Evolutionary conservation across 805 yeast species (phyloP), one percentile per base, ranked within the genome.

Genomic region (Isabelozyma rhagii): DNA sequence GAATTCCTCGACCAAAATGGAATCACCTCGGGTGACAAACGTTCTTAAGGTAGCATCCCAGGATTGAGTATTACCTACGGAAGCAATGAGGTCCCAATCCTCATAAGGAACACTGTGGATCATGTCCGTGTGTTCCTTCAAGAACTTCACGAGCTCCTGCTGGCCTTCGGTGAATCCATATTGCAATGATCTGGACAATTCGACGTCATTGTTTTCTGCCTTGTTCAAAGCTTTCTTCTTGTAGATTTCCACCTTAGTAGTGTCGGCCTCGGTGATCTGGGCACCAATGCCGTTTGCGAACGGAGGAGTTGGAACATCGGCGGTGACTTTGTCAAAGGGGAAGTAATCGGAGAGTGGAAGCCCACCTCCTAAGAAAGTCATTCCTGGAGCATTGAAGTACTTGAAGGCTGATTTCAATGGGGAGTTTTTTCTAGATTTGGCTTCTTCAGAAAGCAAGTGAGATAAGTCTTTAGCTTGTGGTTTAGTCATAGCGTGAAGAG

Each of bases 321-420:
- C 85, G 18, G 78, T 66, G 50, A 93, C 66, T 56, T 83, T 81
- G 60, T 91, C 89, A 80, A 93, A 89, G 42, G 99, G 98, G 80
- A 93, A 93, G 70, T 89, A 87, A 55, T 87, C 93, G 25, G 97
- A 74, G 66, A 89, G 73, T 11, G 99, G 99, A 59, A 93, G 80
- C 7, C 99, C 99, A 60, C 98, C 99, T 48, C 97, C 98, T 49
- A 93, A 80, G 64, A 91, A 92, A 49, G 90, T 84, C 63, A 94
- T 77, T 47, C 85, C 82, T 34, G 96, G 97, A 55, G 81, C 78
- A 41, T 75, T 73, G 62, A 75, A 86, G 74, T 87, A 86, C 63
- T 83, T 83, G 77, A 93, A 89, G 14, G 96, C 96, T 39, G 82
- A 72, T 72, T 94, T 93, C 69, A 93, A 79, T 11, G 89, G 85